These are phyloP conservation scores for Rhynchosporium agropyri DNA, from an alignment of 2,329 filamentous ascomycete species.

Conservation along the genomic window DNA sequence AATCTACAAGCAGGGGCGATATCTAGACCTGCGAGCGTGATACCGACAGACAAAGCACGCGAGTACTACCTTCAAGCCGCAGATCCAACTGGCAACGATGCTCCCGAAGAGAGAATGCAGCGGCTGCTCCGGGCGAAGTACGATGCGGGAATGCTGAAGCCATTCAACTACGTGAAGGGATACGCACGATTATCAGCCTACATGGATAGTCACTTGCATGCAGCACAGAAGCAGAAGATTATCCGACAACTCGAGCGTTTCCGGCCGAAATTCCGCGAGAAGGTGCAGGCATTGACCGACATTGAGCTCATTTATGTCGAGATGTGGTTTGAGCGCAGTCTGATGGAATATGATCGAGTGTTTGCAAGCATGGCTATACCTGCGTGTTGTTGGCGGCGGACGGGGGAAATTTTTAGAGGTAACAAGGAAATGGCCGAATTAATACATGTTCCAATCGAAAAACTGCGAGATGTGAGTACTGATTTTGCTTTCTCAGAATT, in stretches of 20 bases:
- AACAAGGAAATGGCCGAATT: constrained; percentile 99
- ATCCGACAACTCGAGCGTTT: constrained; percentile 89
- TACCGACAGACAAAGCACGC: constrained; percentile 63
- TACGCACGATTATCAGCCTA: constrained; percentile 89
- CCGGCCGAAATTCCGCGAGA: constrained; percentile 91
- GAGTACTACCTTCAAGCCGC: constrained; percentile 98
- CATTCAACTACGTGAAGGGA: constrained; percentile 98
- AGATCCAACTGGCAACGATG: constrained; percentile 84
- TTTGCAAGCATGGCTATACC: constrained; percentile 99
- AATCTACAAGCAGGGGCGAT: constrained; percentile 56
- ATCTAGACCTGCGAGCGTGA: constrained; percentile 61
- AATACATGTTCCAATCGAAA: constrained; percentile 89
- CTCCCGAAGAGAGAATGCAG: constrained; percentile 92
- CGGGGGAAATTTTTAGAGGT: constrained; percentile 93
- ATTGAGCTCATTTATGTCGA: constrained; percentile 93
- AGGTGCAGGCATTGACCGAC: constrained; percentile 89
- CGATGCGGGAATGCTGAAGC: constrained; percentile 89
- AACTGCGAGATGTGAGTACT: constrained; percentile 78
- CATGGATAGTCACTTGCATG: constrained; percentile 85
- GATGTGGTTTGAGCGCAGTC: constrained; percentile 97
- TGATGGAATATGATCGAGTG: constrained; percentile 98
- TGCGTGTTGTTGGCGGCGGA: constrained; percentile 94
- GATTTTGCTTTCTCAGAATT: not conserved
- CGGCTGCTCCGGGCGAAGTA: constrained; percentile 94
- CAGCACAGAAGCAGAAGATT: constrained; percentile 85